These are phyloP conservation scores for Casuarina cunninghamiana DNA, from an alignment of 306 rosid genomes.

Conservation along the genomic window DNA sequence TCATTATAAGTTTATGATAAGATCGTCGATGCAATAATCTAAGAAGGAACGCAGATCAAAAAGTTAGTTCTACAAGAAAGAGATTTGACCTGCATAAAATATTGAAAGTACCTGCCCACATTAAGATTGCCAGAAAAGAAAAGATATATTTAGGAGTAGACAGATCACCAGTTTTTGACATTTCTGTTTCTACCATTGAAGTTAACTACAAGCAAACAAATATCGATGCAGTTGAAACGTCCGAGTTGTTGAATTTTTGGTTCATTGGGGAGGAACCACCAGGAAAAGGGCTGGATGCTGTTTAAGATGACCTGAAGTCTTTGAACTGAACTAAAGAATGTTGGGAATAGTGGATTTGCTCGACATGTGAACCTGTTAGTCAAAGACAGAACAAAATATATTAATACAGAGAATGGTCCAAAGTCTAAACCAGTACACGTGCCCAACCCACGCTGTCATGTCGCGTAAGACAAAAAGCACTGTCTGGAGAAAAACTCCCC, in stretches of 20 bases:
- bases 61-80: too few species aligned
- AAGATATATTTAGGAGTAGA: too few species aligned
- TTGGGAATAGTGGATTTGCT: background rate
- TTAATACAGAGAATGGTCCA: background rate
- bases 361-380: background rate
- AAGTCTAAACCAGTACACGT: constrained; percentile 12
- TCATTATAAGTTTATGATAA: background rate
- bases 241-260: background rate
- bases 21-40: too few species aligned
- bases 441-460: constrained; percentile 19
- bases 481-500: constrained; percentile 18
- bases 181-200: too few species aligned
- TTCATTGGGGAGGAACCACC: background rate
- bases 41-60: too few species aligned
- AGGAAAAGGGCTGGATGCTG: background rate
- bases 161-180: too few species aligned
- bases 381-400: background rate
- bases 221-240: background rate
- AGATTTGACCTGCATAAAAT: background rate
- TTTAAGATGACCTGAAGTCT: too few species aligned
- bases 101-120: too few species aligned
- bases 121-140: too few species aligned
- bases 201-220: too few species aligned
- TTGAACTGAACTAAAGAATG: background rate
- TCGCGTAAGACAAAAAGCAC: constrained; percentile 41